phyloP scores from a whole-genome alignment of 176 grass and related monocot species.

The Phoenix roebelenii region DNA sequence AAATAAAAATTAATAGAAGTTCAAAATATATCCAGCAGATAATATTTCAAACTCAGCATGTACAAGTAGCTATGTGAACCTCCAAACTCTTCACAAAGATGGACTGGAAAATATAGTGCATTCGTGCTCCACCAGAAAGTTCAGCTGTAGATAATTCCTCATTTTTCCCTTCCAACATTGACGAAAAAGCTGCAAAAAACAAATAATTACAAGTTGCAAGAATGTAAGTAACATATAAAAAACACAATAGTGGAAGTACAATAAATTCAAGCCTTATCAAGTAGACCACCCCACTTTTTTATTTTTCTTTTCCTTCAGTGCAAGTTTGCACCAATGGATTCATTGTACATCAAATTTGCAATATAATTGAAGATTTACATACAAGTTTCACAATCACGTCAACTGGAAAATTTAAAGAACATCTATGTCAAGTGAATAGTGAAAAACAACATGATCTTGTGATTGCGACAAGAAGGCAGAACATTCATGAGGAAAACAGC shows the following conservation, averaged over 20 bases:
- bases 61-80: conserved; percentile 31
- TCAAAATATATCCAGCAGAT: too few relatives aligned
- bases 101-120: conserved; percentile 98
- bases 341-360: too few relatives aligned
- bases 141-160: conserved; percentile 68
- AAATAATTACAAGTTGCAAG: not conserved
- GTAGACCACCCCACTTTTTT: too few relatives aligned
- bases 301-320: too few relatives aligned
- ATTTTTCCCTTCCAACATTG: conserved; percentile 83
- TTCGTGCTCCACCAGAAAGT: conserved; percentile 92
- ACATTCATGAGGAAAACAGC: not conserved
- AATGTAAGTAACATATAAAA: not conserved
- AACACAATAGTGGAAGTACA: not conserved
- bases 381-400: too few relatives aligned
- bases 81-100: conserved; percentile 92
- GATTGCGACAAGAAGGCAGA: not conserved
- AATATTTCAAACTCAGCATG: too few relatives aligned
- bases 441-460: not conserved
- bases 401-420: not conserved
- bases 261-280: conserved; percentile 3
- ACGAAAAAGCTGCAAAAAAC: conserved; percentile 67
- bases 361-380: too few relatives aligned
- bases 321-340: too few relatives aligned
- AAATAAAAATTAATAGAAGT: too few relatives aligned
- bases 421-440: not conserved